Conservation (phyloP, 306 rosid species). For the Pyrus betulifolia region DNA sequence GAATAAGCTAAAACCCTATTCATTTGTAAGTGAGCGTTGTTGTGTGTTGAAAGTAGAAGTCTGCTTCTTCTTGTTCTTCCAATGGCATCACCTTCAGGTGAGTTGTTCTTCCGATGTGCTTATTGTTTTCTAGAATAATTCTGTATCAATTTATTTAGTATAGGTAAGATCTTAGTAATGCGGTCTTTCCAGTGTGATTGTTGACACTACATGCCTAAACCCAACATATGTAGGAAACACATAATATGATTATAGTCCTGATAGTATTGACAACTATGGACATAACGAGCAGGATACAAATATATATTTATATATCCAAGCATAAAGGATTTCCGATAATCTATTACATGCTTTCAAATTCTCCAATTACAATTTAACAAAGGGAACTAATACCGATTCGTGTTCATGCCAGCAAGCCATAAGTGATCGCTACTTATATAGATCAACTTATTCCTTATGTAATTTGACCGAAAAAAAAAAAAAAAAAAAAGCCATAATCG, state of each 20-base stretch:
- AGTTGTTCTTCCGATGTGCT: too few relatives aligned
- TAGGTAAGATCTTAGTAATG: too few relatives aligned
- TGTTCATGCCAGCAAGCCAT: conserved; percentile 7
- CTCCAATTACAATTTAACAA: not conserved
- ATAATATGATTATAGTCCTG: not conserved
- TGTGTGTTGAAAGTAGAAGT: too few relatives aligned
- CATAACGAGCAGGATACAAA: not conserved
- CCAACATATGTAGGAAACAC: too few relatives aligned
- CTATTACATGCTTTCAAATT: conserved; percentile 6
- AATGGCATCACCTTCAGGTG: too few relatives aligned
- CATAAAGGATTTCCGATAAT: not conserved
- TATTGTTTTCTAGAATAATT: too few relatives aligned
- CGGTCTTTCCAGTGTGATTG: too few relatives aligned
- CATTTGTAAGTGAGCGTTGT: too few relatives aligned
- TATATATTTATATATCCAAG: not conserved
- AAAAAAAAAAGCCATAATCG: not conserved
- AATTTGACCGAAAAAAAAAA: not conserved
- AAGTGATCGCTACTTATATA: not conserved
- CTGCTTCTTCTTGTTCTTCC: too few relatives aligned
- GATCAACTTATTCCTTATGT: not conserved
- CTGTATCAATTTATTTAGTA: too few relatives aligned
- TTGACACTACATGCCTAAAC: too few relatives aligned
- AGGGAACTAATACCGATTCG: not conserved
- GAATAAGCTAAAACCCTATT: too few relatives aligned
- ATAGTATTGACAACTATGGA: not conserved